These are phyloP conservation scores for Pleurotus salmoneostramineus DNA, from an alignment of 768 basidiomycete genomes.

Conservation along the genomic window DNA sequence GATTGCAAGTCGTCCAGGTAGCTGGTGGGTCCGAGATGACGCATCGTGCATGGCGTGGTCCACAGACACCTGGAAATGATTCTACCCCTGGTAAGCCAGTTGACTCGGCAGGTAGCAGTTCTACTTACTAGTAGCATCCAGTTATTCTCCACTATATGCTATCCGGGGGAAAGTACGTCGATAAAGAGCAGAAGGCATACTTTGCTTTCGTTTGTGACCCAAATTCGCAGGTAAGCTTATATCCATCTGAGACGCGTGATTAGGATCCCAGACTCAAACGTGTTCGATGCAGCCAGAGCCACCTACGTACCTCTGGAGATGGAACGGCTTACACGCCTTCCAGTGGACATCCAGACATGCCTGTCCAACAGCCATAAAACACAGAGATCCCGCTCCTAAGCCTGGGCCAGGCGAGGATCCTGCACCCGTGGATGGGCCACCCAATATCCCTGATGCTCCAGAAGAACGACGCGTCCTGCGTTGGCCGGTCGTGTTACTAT, in stretches of 20 bases:
- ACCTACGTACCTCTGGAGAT: background rate
- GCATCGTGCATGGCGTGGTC: constrained; percentile 15
- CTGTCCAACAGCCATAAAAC: background rate
- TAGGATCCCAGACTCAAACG: background rate
- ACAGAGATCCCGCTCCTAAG: background rate
- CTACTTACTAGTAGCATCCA: constrained; percentile 9
- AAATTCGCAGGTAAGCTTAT: background rate
- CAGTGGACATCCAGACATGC: constrained; percentile 1
- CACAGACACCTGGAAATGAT: constrained; percentile 9
- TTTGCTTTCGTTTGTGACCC: background rate
- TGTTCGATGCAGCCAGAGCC: background rate
- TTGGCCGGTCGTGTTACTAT: background rate
- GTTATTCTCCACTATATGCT: background rate
- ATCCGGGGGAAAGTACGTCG: background rate
- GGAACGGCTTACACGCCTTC: background rate
- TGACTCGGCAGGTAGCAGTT: constrained; percentile 3
- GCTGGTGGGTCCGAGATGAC: constrained; percentile 13
- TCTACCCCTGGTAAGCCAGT: background rate
- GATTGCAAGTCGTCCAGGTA: constrained; percentile 30
- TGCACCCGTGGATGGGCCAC: too few species aligned
- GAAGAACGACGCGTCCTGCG: background rate
- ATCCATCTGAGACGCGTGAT: background rate
- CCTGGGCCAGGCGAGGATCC: too few species aligned
- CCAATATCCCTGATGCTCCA: background rate
- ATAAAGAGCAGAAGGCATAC: background rate